Base-by-base conservation (phyloP, 2,329 filamentous ascomycete species). In the Fusarium udum region DNA sequence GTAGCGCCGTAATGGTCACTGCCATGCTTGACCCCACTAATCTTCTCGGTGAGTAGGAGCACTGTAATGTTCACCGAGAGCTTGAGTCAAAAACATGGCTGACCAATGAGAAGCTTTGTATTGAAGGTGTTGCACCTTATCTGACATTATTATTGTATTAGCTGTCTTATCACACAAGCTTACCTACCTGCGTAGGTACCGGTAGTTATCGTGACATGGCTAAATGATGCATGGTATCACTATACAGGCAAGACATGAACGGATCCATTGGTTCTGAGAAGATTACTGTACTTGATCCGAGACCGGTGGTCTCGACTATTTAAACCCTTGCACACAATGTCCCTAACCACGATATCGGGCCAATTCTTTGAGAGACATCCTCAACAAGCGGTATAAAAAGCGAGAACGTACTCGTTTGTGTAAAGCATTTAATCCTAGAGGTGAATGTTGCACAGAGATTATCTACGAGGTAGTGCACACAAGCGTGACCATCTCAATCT, bases 91-190 rank as follows among this genome's bases (percentile, higher is more conserved):
- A 37, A 16, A 37, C 43, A 22, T 34, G 9, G 65, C 58, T 65
- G 49, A 28, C 76, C 76, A 78, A 78, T 77, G 53, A 67, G 60
- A 59, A 52, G 49, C 39, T 43, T 28, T 32, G 48, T 45, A 26
- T 58, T 28, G 16, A 18, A 60, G 73, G 46, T 43, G 10, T 3
- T 24, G 18, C 42, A 53, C 22, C 64, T 57, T 69, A 51, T 69
- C 64, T 69, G 34, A 28, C 16, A 24, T 66, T 40, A 24, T 66
- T 40, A 9, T 34, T 32, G 28, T 22, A 15, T 51, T 53, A 39
- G 51, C 51, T 37, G 34, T 37, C 34, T 28, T 39, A 5, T 26
- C n/a, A 37, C 24, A 59, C 64, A 56, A 61, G 61, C 39, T 37
- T 34, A 28, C 26, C 26, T 7, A 28, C 26, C 26, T 28, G 26